Conservation (phyloP, 257 asterid genomes). For the Avicennia marina region DNA sequence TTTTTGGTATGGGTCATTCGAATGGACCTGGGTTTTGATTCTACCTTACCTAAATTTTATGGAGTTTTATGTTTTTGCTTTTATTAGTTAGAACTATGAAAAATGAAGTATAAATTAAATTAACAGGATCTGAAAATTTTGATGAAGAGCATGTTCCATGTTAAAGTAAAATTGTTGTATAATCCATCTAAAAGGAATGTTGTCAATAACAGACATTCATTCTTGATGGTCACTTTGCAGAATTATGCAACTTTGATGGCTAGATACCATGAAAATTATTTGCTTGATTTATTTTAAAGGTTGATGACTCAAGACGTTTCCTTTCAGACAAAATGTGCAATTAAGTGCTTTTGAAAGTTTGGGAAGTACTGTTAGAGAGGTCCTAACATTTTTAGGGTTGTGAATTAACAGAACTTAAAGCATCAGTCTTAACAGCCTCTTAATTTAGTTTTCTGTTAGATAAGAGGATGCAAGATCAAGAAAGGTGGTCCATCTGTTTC, state of each 20-base stretch:
- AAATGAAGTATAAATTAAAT: neutral
- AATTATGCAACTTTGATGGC: neutral
- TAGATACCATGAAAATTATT: neutral
- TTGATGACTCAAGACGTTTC: neutral
- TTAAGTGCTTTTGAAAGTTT: neutral
- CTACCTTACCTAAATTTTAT: neutral
- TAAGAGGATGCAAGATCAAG: no score
- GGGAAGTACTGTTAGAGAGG: neutral
- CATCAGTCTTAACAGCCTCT: no score
- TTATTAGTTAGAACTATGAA: neutral
- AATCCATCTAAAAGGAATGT: neutral
- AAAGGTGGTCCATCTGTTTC: no score
- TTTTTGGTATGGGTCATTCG: neutral
- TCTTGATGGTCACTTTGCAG: no score
- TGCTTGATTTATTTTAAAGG: neutral
- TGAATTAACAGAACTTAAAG: no score
- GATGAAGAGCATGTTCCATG: neutral
- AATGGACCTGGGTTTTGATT: neutral
- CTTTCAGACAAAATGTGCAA: constrained; percentile 5
- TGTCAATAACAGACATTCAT: no score
- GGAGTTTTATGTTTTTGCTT: neutral
- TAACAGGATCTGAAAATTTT: no score
- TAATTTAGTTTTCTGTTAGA: no score
- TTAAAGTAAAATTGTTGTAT: neutral
- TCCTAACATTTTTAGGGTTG: no score